These are phyloP conservation scores for Phytophthora pistaciae DNA, from an alignment of 352 stramenopile species.

Conservation along the genomic window DNA sequence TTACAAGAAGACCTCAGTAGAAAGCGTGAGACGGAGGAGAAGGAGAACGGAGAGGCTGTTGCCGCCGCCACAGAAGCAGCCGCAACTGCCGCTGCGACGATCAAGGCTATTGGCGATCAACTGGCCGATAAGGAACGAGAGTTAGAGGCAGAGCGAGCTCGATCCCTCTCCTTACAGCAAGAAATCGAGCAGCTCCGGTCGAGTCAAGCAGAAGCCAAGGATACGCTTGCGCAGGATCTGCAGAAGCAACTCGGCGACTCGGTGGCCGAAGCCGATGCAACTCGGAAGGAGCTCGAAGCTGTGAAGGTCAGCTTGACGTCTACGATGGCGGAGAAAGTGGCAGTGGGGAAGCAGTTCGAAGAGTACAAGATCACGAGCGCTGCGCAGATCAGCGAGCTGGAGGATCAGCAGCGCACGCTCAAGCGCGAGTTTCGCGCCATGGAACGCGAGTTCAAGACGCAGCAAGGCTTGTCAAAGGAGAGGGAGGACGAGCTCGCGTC, in stretches of 20 bases:
- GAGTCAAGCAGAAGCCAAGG: constrained; percentile 21
- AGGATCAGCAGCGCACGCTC: constrained; percentile 57
- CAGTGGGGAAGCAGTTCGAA: constrained; percentile 34
- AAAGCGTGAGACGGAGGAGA: constrained; percentile 29
- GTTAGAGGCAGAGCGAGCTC: constrained; percentile 26
- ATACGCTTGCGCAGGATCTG: constrained; percentile 31
- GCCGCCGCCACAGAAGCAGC: constrained; percentile 21
- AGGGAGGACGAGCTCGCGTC: constrained; percentile 54
- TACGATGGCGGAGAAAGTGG: constrained; percentile 28
- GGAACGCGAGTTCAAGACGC: constrained; percentile 69
- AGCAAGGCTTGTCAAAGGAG: constrained; percentile 59
- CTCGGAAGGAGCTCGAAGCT: constrained; percentile 27
- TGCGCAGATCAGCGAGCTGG: constrained; percentile 52
- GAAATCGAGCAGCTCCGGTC: constrained; percentile 33
- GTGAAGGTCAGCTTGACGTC: constrained; percentile 24
- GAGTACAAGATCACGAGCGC: constrained; percentile 35
- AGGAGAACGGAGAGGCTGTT: constrained; percentile 32
- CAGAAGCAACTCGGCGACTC: constrained; percentile 26
- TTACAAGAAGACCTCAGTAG: constrained; percentile 45
- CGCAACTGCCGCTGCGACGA: constrained; percentile 26
- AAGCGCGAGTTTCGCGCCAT: constrained; percentile 67
- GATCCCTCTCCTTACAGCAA: constrained; percentile 30
- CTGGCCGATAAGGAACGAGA: constrained; percentile 36
- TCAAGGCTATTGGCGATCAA: constrained; percentile 28
- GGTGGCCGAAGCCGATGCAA: constrained; percentile 20